phyloP scores from a whole-genome alignment of 2,329 filamentous ascomycete genomes.

The Pseudopyricularia cyperi region DNA sequence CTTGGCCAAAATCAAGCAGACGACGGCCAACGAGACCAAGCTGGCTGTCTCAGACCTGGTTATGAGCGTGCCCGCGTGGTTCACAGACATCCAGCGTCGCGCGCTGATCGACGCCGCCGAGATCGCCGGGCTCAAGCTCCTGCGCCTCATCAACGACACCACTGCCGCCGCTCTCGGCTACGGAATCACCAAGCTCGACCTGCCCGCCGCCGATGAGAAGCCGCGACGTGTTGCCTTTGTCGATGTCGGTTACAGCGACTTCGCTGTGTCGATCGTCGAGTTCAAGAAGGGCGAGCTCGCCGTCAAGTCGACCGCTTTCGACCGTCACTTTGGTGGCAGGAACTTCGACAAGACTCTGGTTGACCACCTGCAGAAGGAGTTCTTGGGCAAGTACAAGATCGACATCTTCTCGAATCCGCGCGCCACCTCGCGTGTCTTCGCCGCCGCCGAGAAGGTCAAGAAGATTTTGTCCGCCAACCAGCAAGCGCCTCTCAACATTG shows the following conservation, averaged over 20 bases:
- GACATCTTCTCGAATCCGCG: constrained; percentile 86
- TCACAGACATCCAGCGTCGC: constrained; percentile 87
- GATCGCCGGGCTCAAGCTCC: constrained; percentile 82
- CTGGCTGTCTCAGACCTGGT: constrained; percentile 87
- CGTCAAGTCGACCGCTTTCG: constrained; percentile 84
- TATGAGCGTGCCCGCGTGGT: constrained; percentile 91
- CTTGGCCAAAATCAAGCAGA: constrained; percentile 86
- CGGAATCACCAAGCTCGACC: constrained; percentile 94
- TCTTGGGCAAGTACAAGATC: constrained; percentile 96
- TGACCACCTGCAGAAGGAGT: constrained; percentile 89
- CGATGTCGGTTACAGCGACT: constrained; percentile 94
- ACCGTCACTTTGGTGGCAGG: constrained; percentile 93
- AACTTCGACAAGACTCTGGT: constrained; percentile 93
- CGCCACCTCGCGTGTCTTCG: constrained; percentile 73
- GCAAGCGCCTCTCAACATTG: constrained; percentile 84
- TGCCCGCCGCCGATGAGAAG: constrained; percentile 80
- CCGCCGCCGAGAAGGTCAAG: constrained; percentile 94
- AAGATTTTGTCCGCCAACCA: constrained; percentile 96
- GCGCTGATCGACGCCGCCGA: constrained; percentile 83
- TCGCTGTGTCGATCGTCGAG: constrained; percentile 86
- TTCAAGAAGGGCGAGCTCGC: constrained; percentile 94
- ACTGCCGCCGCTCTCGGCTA: constrained; percentile 92
- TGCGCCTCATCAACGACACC: constrained; percentile 95
- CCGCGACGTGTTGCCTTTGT: constrained; percentile 82
- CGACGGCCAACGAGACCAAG: constrained; percentile 74